Evolutionary conservation across 805 yeast genomes (phyloP).

Genomic region (Barnettozyma vustinii): DNA sequence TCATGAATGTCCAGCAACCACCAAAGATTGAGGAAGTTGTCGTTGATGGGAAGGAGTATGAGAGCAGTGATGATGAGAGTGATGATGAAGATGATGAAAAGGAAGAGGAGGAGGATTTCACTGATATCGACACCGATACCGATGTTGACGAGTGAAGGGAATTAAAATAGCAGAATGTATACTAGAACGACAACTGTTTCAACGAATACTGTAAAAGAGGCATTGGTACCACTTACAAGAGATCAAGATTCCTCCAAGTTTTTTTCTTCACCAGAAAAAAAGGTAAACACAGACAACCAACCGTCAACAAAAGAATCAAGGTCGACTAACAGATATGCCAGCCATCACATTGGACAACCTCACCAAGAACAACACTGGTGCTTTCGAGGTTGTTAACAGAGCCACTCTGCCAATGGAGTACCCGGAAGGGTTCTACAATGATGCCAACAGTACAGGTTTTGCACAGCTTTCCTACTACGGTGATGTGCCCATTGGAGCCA

Average conservation of each 20-base stretch:
- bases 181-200: background rate
- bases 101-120: constrained; percentile 35
- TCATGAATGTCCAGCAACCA: constrained; percentile 63
- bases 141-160: constrained; percentile 38
- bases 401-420: constrained; percentile 47
- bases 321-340: constrained; percentile 12
- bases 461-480: constrained; percentile 43
- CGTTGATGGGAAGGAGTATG: constrained; percentile 45
- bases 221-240: too few species aligned
- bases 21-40: constrained; percentile 42
- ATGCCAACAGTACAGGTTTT: constrained; percentile 43
- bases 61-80: constrained; percentile 38
- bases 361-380: constrained; percentile 55
- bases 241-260: too few species aligned
- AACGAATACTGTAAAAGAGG: too few species aligned
- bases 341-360: constrained; percentile 49
- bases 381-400: constrained; percentile 50
- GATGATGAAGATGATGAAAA: constrained; percentile 40
- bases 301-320: background rate
- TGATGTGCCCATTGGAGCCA: constrained; percentile 77
- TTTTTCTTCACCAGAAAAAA: constrained; percentile 26
- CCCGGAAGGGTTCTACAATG: constrained; percentile 46
- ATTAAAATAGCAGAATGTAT: background rate
- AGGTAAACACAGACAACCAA: constrained; percentile 3
- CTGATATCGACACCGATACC: constrained; percentile 60